Evolutionary conservation across 179 eudicot genomes (phyloP).

Genomic region (Camellia oleifera): DNA sequence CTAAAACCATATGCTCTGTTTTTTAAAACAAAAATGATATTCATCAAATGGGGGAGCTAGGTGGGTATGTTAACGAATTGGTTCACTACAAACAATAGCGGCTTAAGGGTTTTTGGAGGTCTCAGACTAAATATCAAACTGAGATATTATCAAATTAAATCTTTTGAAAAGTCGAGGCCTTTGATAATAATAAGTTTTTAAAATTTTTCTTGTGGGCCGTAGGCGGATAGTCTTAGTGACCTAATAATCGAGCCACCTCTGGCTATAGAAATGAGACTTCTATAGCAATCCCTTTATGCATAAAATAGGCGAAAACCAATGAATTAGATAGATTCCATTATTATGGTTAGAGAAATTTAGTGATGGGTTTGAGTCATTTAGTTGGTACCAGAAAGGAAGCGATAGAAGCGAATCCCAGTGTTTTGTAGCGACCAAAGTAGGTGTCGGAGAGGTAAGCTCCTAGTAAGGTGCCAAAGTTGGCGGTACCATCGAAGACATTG

Average conservation of each 20-base stretch:
- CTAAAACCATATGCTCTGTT: not conserved
- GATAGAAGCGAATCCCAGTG: constrained; percentile 39
- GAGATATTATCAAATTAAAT: no score
- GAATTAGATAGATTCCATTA: not conserved
- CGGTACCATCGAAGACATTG: constrained; percentile 50
- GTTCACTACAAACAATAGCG: no score
- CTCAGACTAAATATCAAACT: no score
- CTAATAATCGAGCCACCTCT: no score
- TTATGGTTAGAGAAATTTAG: not conserved
- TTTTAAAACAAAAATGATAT: not conserved
- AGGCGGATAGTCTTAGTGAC: no score
- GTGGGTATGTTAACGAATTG: no score
- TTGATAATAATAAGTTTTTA: no score
- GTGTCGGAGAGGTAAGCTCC: constrained; percentile 52
- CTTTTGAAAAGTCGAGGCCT: no score
- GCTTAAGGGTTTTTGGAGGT: no score
- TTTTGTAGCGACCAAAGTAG: constrained; percentile 53
- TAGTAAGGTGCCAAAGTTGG: constrained; percentile 40
- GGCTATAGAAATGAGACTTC: no score
- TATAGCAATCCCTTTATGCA: constrained; percentile 64
- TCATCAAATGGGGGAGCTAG: no score
- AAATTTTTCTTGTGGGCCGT: no score
- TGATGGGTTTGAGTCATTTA: not conserved
- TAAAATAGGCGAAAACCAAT: not conserved
- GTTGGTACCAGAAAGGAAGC: constrained; percentile 36